Evolutionary conservation across 768 basidiomycete genomes (phyloP), one percentile per base, ranked within the genome.

Genomic region (Phanerodontia chrysosporium): DNA sequence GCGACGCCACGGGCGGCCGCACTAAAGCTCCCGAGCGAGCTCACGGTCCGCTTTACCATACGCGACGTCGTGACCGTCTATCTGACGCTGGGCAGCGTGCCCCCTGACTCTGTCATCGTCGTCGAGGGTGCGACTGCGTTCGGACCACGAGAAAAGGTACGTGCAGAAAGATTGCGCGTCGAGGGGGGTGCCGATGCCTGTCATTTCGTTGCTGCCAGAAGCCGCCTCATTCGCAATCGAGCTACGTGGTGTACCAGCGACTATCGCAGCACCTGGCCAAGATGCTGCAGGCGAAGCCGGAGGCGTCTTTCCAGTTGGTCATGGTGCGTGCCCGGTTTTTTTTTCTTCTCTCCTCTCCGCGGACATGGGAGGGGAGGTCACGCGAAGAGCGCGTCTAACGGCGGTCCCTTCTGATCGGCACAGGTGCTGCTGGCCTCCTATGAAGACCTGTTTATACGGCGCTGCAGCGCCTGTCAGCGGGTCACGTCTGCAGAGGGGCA

Each of bases 401-500:
- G 27, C 6, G 9, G 30, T 30, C 28, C 22, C 46, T 48, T 22
- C n/a, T 51, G 49, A 51, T 51, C 49, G 49, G 49, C 48, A 14
- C 22, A 87, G 85, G 75, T 67, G 36, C 71, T 86, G 24, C 76
- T 89, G 22, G 70, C 71, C 4, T 76, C 82, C 0, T 92, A 91
- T 67, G 74, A 75, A 30, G 78, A 76, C 6, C 70, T 92, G 24
- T 91, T 91, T 63, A 73, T 83, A 51, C 79, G 83, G 30, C 79
- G 74, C 2, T 92, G 90, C 64, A 70, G 71, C 24, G 72, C 69
- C 29, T 92, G 90, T 65, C 74, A 80, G 49, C 83, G 89, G 18
- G 84, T 91, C 27, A 72, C 90, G 22, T 86, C 86, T 0, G 74
- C 76, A 1, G 88, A 91, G 63, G 85, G 84, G 0, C 87, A 90